Percentiles rank a stretch among this genome's conserved stretches.
Evolutionary conservation across 768 basidiomycete species (phyloP).

Genomic region (Mrakia frigida): DNA sequence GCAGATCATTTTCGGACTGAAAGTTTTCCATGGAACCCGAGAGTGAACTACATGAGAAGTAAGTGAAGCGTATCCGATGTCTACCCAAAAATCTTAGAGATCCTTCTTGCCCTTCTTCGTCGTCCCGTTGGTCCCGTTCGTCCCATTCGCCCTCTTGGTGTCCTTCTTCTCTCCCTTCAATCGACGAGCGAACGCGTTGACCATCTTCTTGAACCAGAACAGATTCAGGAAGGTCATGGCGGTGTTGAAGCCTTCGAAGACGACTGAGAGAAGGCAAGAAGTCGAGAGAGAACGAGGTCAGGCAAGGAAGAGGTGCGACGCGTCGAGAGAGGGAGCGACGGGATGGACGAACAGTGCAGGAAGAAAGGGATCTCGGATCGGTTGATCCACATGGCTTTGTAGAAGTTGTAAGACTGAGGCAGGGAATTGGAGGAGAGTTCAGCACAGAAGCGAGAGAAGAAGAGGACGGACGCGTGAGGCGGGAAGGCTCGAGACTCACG

Average conservation of each 20-base stretch:
- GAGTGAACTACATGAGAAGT: not conserved
- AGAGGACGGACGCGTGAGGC: not conserved
- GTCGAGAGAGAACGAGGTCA: not conserved
- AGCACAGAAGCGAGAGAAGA: not conserved
- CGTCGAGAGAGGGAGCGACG: not conserved
- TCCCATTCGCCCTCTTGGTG: not conserved
- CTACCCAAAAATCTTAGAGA: not conserved
- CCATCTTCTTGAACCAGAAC: conserved; percentile 3
- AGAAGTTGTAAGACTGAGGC: not conserved
- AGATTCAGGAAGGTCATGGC: not conserved
- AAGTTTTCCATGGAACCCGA: not conserved
- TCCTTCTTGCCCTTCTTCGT: not conserved
- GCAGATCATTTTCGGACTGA: not conserved
- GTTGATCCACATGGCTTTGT: not conserved
- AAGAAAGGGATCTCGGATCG: not conserved
- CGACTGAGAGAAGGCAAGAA: not conserved
- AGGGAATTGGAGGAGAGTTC: not conserved
- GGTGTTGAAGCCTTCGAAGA: not conserved
- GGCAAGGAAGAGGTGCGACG: not conserved
- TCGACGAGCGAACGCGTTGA: not conserved
- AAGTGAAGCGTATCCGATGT: too few species aligned
- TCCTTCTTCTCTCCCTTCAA: not conserved
- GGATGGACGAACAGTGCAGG: not conserved
- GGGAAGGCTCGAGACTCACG: not conserved
- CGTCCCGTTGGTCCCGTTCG: not conserved